A percentile compares a stretch with the other conserved stretches of the same genome.
Evolutionary conservation across 192 early-diverging fungal genomes (phyloP).

Genomic region (Pilaira anomala): DNA sequence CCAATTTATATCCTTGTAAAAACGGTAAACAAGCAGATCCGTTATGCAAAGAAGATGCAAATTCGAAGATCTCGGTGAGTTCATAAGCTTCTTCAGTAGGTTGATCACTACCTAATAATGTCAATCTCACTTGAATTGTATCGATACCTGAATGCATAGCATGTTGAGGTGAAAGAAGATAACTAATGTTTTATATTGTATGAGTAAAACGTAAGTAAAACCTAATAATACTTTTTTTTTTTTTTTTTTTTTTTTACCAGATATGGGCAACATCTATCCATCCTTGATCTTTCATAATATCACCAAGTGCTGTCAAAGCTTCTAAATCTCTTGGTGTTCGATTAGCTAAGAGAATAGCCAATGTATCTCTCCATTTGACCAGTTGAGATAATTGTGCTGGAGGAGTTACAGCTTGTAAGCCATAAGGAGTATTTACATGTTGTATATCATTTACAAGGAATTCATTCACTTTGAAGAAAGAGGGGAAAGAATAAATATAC

Average conservation of each 20-base stretch:
- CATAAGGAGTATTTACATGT: slow-evolving; percentile 10
- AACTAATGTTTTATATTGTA: too few species aligned
- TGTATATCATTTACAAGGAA: slow-evolving; percentile 18
- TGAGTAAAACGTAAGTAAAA: too few species aligned
- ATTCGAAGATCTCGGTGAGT: slow-evolving; percentile 85
- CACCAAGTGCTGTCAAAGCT: slow-evolving; percentile 73
- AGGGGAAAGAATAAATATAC: not conserved
- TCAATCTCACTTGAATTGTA: slow-evolving; percentile 55
- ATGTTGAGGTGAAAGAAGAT: slow-evolving; percentile 27
- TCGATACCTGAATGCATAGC: slow-evolving; percentile 60
- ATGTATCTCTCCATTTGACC: slow-evolving; percentile 68
- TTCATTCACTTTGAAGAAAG: slow-evolving; percentile 10
- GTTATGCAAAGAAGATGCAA: slow-evolving; percentile 56
- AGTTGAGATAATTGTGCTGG: slow-evolving; percentile 33
- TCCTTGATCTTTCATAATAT: slow-evolving; percentile 58
- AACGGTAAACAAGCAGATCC: slow-evolving; percentile 59
- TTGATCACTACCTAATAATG: slow-evolving; percentile 60
- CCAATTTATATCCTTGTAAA: slow-evolving; percentile 88
- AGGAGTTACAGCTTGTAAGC: not conserved
- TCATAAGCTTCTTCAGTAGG: slow-evolving; percentile 47
- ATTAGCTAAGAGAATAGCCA: slow-evolving; percentile 83
- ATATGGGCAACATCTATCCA: slow-evolving; percentile 69
- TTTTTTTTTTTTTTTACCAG: slow-evolving; percentile 55
- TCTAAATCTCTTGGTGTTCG: slow-evolving; percentile 68
- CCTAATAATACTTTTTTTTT: too few species aligned